These are phyloP conservation scores for Zopfia rhizophila DNA, from an alignment of 2,329 filamentous ascomycete genomes.

Conservation along the genomic window DNA sequence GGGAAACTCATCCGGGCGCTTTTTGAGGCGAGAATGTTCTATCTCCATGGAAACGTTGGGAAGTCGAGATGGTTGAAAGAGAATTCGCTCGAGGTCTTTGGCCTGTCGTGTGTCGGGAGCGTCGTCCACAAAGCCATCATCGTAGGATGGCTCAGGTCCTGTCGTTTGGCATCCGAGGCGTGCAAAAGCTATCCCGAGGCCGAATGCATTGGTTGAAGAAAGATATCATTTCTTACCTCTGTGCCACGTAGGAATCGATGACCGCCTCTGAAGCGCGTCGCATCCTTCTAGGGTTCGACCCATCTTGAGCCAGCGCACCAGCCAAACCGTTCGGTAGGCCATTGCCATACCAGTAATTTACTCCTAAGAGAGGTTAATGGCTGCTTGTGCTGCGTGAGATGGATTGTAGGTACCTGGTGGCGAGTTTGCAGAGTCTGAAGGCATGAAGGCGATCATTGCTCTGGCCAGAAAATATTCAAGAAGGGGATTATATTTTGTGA, in stretches of 20 bases:
- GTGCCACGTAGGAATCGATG: constrained; percentile 37
- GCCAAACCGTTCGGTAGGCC: constrained; percentile 43
- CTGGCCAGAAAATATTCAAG: constrained; percentile 29
- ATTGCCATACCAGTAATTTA: constrained; percentile 48
- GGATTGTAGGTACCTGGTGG: constrained; percentile 39
- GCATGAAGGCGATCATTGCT: constrained; percentile 52
- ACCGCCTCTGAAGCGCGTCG: constrained; percentile 47
- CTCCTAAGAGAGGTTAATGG: constrained; percentile 33
- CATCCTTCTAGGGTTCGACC: constrained; percentile 37
- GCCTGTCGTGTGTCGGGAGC: too few relatives aligned
- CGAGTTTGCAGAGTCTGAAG: constrained; percentile 46
- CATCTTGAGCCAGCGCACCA: constrained; percentile 31
- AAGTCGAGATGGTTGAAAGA: too few relatives aligned
- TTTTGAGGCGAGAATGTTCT: too few relatives aligned
- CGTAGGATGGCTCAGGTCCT: too few relatives aligned
- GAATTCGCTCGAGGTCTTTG: too few relatives aligned
- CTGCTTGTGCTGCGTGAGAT: constrained; percentile 9
- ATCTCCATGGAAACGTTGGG: too few relatives aligned
- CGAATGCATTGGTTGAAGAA: too few relatives aligned
- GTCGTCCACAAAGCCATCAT: too few relatives aligned
- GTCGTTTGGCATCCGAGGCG: too few relatives aligned
- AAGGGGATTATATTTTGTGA: constrained; percentile 32
- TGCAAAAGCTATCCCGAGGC: too few relatives aligned
- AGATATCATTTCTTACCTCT: constrained; percentile 36
- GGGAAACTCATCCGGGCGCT: too few relatives aligned